phyloP scores from a whole-genome alignment of 23 red algal species.

The Gracilaria vermiculophylla region DNA sequence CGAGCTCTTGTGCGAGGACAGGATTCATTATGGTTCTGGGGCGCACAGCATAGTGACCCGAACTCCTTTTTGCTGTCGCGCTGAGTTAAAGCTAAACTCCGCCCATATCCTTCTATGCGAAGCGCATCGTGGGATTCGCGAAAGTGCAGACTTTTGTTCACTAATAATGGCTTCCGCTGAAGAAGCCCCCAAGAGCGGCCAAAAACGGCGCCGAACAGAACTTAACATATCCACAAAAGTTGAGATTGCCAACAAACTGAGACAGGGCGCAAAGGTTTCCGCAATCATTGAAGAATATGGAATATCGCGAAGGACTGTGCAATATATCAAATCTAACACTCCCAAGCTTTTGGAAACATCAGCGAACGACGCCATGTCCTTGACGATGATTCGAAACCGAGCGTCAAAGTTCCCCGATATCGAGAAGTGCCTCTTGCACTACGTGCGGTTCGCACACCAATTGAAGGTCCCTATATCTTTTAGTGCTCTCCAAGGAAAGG shows the following conservation, averaged over 20 bases:
- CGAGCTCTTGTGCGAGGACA: too few species aligned
- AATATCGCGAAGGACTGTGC: not conserved
- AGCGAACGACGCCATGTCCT: not conserved
- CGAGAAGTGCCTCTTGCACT: slow-evolving; percentile 9
- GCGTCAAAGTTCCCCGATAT: slow-evolving; percentile 13
- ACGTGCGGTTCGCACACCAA: not conserved
- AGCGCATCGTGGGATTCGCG: not conserved
- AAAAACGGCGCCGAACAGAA: not conserved
- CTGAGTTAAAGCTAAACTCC: too few species aligned
- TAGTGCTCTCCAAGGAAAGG: slow-evolving; percentile 1
- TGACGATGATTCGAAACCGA: slow-evolving; percentile 1
- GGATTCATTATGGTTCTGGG: too few species aligned
- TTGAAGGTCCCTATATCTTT: not conserved
- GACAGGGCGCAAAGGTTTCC: not conserved
- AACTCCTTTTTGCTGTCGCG: too few species aligned
- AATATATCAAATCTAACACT: slow-evolving; percentile 13
- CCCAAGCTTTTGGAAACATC: slow-evolving; percentile 6
- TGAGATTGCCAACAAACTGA: slow-evolving; percentile 4
- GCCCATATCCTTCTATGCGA: too few species aligned
- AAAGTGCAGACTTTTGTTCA: not conserved
- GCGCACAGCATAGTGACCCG: too few species aligned
- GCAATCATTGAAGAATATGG: slow-evolving; percentile 6
- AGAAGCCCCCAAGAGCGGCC: not conserved
- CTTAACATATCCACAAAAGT: not conserved
- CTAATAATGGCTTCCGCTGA: not conserved